Evolutionary conservation across 257 asterid species (phyloP).

Genomic region (Cynanchum wilfordii): DNA sequence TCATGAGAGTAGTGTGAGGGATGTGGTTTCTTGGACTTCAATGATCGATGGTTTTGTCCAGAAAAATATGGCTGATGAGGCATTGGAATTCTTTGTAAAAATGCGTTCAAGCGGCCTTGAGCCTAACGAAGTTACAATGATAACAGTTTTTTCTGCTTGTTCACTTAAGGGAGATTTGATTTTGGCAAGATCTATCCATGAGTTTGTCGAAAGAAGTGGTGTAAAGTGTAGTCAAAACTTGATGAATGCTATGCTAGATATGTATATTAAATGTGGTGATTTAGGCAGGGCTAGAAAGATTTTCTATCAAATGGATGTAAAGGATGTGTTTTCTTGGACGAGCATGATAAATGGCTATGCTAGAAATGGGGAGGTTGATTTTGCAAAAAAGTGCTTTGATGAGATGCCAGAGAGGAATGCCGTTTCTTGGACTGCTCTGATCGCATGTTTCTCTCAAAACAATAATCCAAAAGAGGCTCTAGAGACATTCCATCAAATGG

Average conservation of each 20-base stretch:
- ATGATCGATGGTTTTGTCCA: constrained; percentile 61
- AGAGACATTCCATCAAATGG: constrained; percentile 54
- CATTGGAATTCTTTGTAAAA: constrained; percentile 51
- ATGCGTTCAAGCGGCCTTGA: constrained; percentile 49
- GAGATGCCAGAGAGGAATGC: constrained; percentile 66
- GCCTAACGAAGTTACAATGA: constrained; percentile 74
- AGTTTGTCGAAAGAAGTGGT: constrained; percentile 35
- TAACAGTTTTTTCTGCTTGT: constrained; percentile 61
- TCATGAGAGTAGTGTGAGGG: constrained; percentile 44
- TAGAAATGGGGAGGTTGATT: constrained; percentile 54
- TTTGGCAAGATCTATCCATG: constrained; percentile 41
- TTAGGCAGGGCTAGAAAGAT: constrained; percentile 46
- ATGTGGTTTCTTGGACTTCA: constrained; percentile 85
- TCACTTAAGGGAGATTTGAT: constrained; percentile 55
- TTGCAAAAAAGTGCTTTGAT: constrained; percentile 49
- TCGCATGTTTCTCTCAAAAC: constrained; percentile 72
- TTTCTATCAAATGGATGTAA: constrained; percentile 49
- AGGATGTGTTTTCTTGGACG: constrained; percentile 77
- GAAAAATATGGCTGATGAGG: constrained; percentile 53
- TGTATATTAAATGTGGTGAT: constrained; percentile 68
- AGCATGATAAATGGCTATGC: constrained; percentile 66
- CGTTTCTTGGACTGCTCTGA: constrained; percentile 78
- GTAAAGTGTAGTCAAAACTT: constrained; percentile 39
- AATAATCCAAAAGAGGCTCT: constrained; percentile 59
- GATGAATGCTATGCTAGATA: constrained; percentile 68